Conservation (phyloP, 2,329 filamentous ascomycete species). For the Cladophialophora immunda region DNA sequence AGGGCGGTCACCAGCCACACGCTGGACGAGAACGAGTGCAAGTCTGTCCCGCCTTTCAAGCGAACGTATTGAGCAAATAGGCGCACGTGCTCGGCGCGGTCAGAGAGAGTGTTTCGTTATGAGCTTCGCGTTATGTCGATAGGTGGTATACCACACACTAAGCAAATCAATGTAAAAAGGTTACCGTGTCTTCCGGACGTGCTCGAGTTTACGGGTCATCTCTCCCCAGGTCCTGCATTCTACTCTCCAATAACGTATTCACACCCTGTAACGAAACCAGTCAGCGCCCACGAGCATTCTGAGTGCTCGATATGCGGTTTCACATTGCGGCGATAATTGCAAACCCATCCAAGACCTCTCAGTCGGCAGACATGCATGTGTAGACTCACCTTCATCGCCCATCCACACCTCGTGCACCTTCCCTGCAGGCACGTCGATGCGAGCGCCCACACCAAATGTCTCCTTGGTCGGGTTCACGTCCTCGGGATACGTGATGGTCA, state of each 20-base stretch:
- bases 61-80: constrained; percentile 56
- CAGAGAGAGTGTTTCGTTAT: constrained; percentile 5
- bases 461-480: constrained; percentile 61
- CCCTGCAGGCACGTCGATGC: constrained; percentile 66
- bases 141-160: neutral
- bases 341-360: too few species aligned
- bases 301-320: too few species aligned
- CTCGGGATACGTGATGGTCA: constrained; percentile 66
- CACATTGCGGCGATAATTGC: too few species aligned
- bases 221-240: too few species aligned
- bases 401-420: constrained; percentile 70
- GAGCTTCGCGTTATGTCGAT: neutral
- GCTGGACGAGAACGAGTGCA: constrained; percentile 94
- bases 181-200: neutral
- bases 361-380: too few species aligned
- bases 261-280: constrained; percentile 53
- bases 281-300: neutral
- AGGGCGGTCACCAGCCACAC: constrained; percentile 82
- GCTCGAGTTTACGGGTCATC: neutral
- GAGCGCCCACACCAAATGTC: constrained; percentile 63
- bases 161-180: constrained; percentile 22
- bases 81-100: neutral
- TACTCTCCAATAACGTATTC: constrained; percentile 68
- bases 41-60: constrained; percentile 96
- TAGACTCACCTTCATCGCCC: constrained; percentile 50